These are phyloP conservation scores for Cyberlindnera suaveolens DNA, from an alignment of 805 yeast genomes.

Conservation along the genomic window DNA sequence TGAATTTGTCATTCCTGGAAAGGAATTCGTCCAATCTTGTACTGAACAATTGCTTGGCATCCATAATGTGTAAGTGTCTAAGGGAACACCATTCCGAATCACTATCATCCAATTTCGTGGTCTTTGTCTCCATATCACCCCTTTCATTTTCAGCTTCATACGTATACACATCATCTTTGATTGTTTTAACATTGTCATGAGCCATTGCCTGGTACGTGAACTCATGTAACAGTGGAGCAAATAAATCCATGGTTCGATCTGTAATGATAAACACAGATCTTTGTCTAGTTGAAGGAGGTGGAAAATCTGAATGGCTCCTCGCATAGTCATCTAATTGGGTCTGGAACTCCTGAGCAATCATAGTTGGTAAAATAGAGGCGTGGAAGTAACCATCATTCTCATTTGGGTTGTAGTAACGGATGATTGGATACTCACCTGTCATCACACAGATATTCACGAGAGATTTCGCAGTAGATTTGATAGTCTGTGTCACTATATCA, in stretches of 20 bases:
- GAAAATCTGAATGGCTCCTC: slow-evolving; percentile 58
- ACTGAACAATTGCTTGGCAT: slow-evolving; percentile 57
- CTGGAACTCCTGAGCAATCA: slow-evolving; percentile 72
- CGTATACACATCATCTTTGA: slow-evolving; percentile 36
- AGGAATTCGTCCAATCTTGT: slow-evolving; percentile 58
- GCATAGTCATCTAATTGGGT: slow-evolving; percentile 68
- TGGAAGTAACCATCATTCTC: slow-evolving; percentile 40
- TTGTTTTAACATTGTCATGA: slow-evolving; percentile 54
- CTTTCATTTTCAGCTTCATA: slow-evolving; percentile 53
- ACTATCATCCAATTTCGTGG: slow-evolving; percentile 46
- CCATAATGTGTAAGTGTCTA: slow-evolving; percentile 70
- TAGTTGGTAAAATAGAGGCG: slow-evolving; percentile 55
- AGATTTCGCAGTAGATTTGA: slow-evolving; percentile 53
- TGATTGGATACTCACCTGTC: slow-evolving; percentile 84
- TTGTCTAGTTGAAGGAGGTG: slow-evolving; percentile 52
- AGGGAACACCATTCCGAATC: slow-evolving; percentile 71
- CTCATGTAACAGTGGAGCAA: slow-evolving; percentile 83
- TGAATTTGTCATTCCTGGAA: slow-evolving; percentile 67
- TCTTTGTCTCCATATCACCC: slow-evolving; percentile 36
- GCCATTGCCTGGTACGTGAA: slow-evolving; percentile 91
- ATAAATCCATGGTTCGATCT: slow-evolving; percentile 79
- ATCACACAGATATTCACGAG: slow-evolving; percentile 68
- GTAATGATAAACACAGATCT: slow-evolving; percentile 69
- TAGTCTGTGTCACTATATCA: slow-evolving; percentile 53
- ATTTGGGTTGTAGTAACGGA: slow-evolving; percentile 63